phyloP scores from a whole-genome alignment of 805 yeast species.

The Wickerhamomyces subpelliculosus region DNA sequence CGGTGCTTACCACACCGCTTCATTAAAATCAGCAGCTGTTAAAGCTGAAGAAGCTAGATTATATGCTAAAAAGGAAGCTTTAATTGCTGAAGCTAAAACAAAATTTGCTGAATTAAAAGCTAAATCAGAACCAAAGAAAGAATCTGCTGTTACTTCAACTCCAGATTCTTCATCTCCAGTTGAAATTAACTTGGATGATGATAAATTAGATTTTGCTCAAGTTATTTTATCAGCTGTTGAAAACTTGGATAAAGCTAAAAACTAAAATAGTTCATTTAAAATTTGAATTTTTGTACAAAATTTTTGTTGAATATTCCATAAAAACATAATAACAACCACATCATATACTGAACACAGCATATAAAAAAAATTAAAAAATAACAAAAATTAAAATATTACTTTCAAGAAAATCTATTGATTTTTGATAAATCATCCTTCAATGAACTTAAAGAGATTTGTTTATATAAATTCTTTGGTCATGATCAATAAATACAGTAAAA shows the following conservation, averaged over 20 bases:
- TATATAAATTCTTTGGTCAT: too few relatives aligned
- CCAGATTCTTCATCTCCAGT: constrained; percentile 32
- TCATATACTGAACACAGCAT: too few relatives aligned
- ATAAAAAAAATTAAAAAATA: too few relatives aligned
- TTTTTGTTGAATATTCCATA: not conserved
- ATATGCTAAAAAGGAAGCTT: constrained; percentile 59
- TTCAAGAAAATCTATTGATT: too few relatives aligned
- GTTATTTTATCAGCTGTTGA: constrained; percentile 62
- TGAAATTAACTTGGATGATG: constrained; percentile 74
- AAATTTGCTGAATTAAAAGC: constrained; percentile 68
- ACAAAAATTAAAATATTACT: too few relatives aligned
- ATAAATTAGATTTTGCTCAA: constrained; percentile 77
- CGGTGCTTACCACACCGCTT: constrained; percentile 81
- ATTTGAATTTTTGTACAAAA: too few relatives aligned
- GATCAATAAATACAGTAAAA: not conserved
- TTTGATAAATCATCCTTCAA: too few relatives aligned
- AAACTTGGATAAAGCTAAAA: constrained; percentile 30
- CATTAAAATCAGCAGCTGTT: constrained; percentile 53
- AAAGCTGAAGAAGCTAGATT: constrained; percentile 51
- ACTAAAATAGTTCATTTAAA: too few relatives aligned
- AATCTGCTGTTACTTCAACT: constrained; percentile 25
- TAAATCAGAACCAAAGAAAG: constrained; percentile 36
- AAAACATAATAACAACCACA: too few relatives aligned
- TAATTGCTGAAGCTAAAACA: constrained; percentile 83
- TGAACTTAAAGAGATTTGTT: too few relatives aligned